These are phyloP conservation scores for Suillus weaverae DNA, from an alignment of 768 basidiomycete species.

Conservation along the genomic window DNA sequence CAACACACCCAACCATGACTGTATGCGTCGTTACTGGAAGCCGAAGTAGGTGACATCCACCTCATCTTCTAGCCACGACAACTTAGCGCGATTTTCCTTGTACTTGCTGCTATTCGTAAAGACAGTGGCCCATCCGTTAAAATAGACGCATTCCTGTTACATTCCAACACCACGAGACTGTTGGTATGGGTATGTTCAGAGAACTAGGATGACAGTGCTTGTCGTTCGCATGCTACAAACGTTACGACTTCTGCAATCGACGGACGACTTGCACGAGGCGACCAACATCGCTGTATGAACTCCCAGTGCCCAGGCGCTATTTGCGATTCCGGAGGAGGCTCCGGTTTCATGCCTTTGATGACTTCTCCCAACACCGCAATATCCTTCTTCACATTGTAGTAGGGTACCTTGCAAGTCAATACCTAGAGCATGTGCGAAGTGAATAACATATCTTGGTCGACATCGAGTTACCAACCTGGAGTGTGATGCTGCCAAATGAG, in stretches of 20 bases:
- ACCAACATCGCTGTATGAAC: background rate
- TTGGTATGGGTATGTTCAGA: no score
- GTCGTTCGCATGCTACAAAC: background rate
- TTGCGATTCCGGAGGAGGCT: background rate
- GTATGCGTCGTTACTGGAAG: no score
- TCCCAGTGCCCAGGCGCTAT: background rate
- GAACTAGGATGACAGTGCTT: background rate
- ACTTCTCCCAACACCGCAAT: background rate
- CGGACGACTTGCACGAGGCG: background rate
- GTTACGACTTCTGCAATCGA: background rate
- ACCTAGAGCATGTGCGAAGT: background rate
- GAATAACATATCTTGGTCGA: background rate
- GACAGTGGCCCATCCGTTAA: no score
- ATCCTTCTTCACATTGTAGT: background rate
- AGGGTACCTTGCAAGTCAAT: background rate
- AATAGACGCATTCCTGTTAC: no score
- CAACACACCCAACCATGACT: no score
- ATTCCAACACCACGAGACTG: no score
- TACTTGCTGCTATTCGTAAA: no score
- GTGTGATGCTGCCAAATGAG: background rate
- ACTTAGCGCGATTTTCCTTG: no score
- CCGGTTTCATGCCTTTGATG: background rate
- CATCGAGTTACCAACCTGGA: background rate
- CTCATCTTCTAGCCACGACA: no score
- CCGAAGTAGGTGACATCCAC: no score